Conservation (phyloP, 192 early-diverging fungal genomes). For the Coemansia sp. region DNA sequence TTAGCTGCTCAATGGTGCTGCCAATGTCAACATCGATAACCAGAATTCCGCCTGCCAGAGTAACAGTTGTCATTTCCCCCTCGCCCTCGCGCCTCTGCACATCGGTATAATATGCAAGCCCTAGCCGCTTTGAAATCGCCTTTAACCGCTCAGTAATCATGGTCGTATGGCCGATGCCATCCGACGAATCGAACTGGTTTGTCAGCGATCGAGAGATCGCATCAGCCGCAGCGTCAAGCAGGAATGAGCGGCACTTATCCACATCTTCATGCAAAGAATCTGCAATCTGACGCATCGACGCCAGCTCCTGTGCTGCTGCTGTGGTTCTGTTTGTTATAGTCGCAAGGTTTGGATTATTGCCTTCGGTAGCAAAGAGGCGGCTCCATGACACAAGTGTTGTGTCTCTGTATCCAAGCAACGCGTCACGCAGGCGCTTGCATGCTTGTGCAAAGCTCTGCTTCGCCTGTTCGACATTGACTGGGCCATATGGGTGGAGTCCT, state of each 20-base stretch:
- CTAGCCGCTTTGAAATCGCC: constrained; percentile 34
- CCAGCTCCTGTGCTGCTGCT: constrained; percentile 36
- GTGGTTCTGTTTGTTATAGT: constrained; percentile 21
- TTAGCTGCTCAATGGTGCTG: constrained; percentile 6
- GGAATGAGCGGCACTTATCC: constrained; percentile 11
- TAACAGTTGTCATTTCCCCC: constrained; percentile 39
- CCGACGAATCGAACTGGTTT: neutral
- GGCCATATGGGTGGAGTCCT: constrained; percentile 46
- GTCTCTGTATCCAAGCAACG: constrained; percentile 32
- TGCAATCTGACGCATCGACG: constrained; percentile 35
- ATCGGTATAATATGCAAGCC: constrained; percentile 46
- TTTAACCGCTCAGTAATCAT: constrained; percentile 36
- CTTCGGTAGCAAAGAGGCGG: constrained; percentile 12
- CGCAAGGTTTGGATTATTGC: neutral
- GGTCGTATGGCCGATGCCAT: neutral
- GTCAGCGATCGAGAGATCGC: constrained; percentile 29
- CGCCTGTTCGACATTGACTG: constrained; percentile 38
- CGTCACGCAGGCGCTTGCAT: constrained; percentile 30
- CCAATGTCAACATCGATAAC: constrained; percentile 56
- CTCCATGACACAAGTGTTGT: constrained; percentile 44
- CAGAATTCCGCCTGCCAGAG: constrained; percentile 44
- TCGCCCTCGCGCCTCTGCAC: constrained; percentile 13
- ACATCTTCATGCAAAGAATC: constrained; percentile 41
- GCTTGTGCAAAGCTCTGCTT: constrained; percentile 25
- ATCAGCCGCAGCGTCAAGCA: constrained; percentile 38